Conservation (phyloP, 306 rosid genomes). For the Trifolium dubium region DNA sequence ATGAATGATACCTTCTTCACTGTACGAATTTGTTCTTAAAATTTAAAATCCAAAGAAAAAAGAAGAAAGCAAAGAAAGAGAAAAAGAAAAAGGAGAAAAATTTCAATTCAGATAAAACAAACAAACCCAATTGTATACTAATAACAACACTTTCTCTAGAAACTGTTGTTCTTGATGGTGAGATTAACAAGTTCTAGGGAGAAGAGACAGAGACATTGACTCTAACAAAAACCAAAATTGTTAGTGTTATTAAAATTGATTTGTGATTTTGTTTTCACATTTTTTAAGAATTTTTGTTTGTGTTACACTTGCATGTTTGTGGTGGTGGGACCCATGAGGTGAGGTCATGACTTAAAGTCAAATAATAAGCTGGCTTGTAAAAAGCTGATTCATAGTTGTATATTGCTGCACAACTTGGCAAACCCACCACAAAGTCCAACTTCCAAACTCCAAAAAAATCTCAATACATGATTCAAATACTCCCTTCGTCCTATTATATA, state of each 20-base stretch:
- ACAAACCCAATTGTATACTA: background rate
- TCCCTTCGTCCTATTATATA: too few relatives aligned
- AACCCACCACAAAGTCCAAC: conserved; percentile 28
- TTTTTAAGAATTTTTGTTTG: conserved; percentile 17
- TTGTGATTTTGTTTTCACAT: background rate
- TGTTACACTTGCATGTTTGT: conserved; percentile 12
- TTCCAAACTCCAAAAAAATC: conserved; percentile 24
- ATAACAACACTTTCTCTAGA: too few relatives aligned
- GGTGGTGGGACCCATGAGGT: conserved; percentile 50
- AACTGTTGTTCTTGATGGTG: background rate
- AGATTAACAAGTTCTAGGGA: conserved; percentile 45
- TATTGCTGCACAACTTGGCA: conserved; percentile 64
- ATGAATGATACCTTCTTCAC: conserved; percentile 25
- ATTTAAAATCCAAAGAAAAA: conserved; percentile 37
- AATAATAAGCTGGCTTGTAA: conserved; percentile 57
- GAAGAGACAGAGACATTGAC: conserved; percentile 73
- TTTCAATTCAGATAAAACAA: conserved; percentile 13
- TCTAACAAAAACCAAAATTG: conserved; percentile 54
- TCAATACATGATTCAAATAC: too few relatives aligned
- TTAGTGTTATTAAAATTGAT: conserved; percentile 22
- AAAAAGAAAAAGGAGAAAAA: conserved; percentile 23
- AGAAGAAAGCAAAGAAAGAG: background rate
- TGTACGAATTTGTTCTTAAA: conserved; percentile 40
- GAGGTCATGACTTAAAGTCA: conserved; percentile 61
- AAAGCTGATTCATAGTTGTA: conserved; percentile 48